Percentiles rank a stretch among this genome's conserved stretches.
Evolutionary conservation across 345 rosid species (phyloP).

Genomic region (Stellera chamaejasme): DNA sequence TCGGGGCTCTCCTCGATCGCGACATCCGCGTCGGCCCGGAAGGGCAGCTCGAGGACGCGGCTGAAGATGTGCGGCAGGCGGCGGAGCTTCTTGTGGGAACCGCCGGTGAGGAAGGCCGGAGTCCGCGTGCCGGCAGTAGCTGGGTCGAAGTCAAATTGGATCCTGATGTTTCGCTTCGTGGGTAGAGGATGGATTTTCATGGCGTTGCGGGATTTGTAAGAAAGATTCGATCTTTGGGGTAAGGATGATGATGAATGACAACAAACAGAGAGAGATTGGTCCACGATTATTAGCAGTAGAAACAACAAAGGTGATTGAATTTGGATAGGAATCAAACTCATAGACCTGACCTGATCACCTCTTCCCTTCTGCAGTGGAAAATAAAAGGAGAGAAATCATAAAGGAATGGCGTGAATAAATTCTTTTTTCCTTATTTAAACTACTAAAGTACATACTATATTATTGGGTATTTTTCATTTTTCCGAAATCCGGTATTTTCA

Average conservation of each 20-base stretch:
- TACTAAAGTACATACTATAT: background rate
- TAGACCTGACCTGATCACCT: slow-evolving; percentile 15
- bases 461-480: background rate
- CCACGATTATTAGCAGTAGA: slow-evolving; percentile 14
- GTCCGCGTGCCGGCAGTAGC: slow-evolving; percentile 22
- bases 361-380: slow-evolving; percentile 10
- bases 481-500: too few relatives aligned
- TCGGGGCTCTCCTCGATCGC: slow-evolving; percentile 64
- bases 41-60: slow-evolving; percentile 88
- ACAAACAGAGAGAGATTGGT: slow-evolving; percentile 12
- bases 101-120: slow-evolving; percentile 14
- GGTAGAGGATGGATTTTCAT: slow-evolving; percentile 92
- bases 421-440: background rate
- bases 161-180: slow-evolving; percentile 48
- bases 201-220: slow-evolving; percentile 7
- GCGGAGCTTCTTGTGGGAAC: slow-evolving; percentile 72
- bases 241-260: background rate
- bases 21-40: slow-evolving; percentile 84
- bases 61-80: slow-evolving; percentile 89
- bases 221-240: slow-evolving; percentile 5
- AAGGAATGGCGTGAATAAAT: slow-evolving; percentile 21
- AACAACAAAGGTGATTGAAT: slow-evolving; percentile 8
- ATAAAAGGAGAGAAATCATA: slow-evolving; percentile 15
- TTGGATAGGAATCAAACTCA: slow-evolving; percentile 27
- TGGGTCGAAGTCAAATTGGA: slow-evolving; percentile 31